Conservation (phyloP, 306 rosid species). For the Cicer pinnatifidum region DNA sequence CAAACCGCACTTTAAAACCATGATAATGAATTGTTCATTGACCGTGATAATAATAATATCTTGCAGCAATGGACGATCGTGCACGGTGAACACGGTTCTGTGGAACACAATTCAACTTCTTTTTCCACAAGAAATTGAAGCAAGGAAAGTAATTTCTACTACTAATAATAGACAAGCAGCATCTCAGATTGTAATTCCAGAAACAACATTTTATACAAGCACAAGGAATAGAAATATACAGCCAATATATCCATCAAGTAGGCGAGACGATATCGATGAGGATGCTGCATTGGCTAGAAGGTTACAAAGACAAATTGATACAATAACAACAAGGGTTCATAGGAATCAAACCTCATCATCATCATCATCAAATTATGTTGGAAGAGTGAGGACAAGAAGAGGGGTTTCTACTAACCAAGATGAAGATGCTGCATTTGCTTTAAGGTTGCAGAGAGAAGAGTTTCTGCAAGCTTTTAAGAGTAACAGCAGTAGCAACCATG, state of each 20-base stretch:
- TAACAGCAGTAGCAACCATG: slow-evolving; percentile 37
- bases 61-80: slow-evolving; percentile 85
- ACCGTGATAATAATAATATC: neutral
- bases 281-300: slow-evolving; percentile 50
- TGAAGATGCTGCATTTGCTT: slow-evolving; percentile 86
- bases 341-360: slow-evolving; percentile 31
- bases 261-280: slow-evolving; percentile 11
- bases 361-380: neutral
- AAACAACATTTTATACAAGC: slow-evolving; percentile 51
- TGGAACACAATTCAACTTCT: slow-evolving; percentile 98
- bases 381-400: slow-evolving; percentile 54
- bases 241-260: slow-evolving; percentile 39
- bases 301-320: slow-evolving; percentile 41
- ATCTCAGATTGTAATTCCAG: slow-evolving; percentile 44
- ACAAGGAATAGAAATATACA: slow-evolving; percentile 50
- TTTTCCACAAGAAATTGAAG: slow-evolving; percentile 85
- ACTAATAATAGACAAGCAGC: slow-evolving; percentile 49
- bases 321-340: slow-evolving; percentile 18
- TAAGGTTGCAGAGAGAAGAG: slow-evolving; percentile 88
- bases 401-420: slow-evolving; percentile 60
- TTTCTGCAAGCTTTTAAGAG: slow-evolving; percentile 71
- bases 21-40: neutral
- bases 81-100: slow-evolving; percentile 91
- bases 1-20: neutral
- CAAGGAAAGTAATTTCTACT: slow-evolving; percentile 67